A percentile compares a stretch with the other conserved stretches of the same genome.
phyloP scores from a whole-genome alignment of 2,329 filamentous ascomycete species.

The Beauveria caledonica region DNA sequence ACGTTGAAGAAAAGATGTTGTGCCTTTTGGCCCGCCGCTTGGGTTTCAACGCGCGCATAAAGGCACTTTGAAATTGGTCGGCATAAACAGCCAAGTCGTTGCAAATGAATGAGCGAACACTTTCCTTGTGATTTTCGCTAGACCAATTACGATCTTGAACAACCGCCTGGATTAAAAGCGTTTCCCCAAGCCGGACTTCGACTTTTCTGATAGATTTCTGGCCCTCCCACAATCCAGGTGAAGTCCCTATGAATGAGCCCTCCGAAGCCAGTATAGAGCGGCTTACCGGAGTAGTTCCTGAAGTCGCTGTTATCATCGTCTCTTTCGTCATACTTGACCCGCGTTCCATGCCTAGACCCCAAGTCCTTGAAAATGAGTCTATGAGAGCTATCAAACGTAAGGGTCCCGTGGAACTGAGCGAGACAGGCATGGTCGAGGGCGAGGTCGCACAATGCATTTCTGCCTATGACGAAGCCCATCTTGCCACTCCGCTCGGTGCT shows the following conservation, averaged over 20 bases:
- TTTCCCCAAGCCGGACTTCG: neutral
- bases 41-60: no score
- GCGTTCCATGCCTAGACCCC: neutral
- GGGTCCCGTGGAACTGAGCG: neutral
- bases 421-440: neutral
- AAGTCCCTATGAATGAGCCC: neutral
- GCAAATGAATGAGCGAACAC: accelerated
- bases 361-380: neutral
- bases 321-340: neutral
- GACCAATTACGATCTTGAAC: no score
- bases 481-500: neutral
- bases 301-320: accelerated
- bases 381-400: neutral
- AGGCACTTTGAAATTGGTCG: no score
- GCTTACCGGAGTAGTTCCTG: neutral
- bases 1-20: no score
- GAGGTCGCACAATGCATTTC: neutral
- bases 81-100: no score
- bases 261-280: neutral
- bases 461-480: neutral
- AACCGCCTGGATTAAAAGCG: no score
- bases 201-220: accelerated
- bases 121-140: no score
- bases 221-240: neutral
- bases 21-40: no score